Conservation (phyloP, 768 basidiomycete genomes). For the Suillus brevipes region DNA sequence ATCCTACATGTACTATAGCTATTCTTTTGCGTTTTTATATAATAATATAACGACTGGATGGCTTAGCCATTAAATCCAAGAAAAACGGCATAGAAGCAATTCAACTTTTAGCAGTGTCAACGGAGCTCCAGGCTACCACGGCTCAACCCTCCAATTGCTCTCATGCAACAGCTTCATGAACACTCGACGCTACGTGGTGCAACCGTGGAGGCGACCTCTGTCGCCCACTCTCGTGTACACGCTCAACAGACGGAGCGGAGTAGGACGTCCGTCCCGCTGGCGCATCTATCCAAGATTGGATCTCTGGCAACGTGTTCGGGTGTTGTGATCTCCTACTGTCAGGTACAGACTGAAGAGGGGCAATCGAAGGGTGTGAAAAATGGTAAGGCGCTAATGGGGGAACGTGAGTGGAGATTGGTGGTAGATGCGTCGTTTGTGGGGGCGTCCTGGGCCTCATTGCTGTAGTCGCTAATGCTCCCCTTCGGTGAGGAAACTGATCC, state of each 20-base stretch:
- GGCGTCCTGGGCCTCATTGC: slow-evolving; percentile 53
- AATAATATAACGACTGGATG: too few species aligned
- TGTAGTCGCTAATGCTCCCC: slow-evolving; percentile 61
- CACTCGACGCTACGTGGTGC: slow-evolving; percentile 28
- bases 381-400: slow-evolving; percentile 46
- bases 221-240: slow-evolving; percentile 32
- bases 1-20: too few species aligned
- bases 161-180: slow-evolving; percentile 34
- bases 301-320: slow-evolving; percentile 43
- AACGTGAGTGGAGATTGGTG: slow-evolving; percentile 44
- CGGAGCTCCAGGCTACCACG: slow-evolving; percentile 22
- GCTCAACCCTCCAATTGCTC: not conserved
- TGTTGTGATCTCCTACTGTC: slow-evolving; percentile 36
- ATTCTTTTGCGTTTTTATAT: too few species aligned
- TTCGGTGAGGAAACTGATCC: slow-evolving; percentile 79
- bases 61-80: too few species aligned
- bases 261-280: slow-evolving; percentile 27
- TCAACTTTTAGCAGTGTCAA: slow-evolving; percentile 13
- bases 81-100: slow-evolving; percentile 16
- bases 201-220: slow-evolving; percentile 35
- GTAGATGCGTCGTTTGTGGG: slow-evolving; percentile 44
- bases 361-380: slow-evolving; percentile 53
- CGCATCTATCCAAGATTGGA: slow-evolving; percentile 48
- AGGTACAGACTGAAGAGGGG: slow-evolving; percentile 42
- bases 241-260: slow-evolving; percentile 31